These are phyloP conservation scores for Magnaporthiopsis rhizophila DNA, from an alignment of 2,329 filamentous ascomycete species.

Conservation along the genomic window DNA sequence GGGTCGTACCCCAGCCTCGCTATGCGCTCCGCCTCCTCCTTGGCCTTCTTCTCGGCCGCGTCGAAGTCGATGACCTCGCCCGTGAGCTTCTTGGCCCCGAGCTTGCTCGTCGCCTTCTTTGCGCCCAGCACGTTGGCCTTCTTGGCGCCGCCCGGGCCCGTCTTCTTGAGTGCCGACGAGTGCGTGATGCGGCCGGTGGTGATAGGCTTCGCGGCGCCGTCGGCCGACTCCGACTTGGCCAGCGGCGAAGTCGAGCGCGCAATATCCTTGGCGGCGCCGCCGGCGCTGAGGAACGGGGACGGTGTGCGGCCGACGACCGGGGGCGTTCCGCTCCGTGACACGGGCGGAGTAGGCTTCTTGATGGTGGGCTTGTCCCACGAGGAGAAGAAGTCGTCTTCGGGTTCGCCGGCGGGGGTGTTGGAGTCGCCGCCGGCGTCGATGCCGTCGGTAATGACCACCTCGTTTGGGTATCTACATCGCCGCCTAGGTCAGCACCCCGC, in stretches of 20 bases:
- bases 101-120: slow-evolving; percentile 71
- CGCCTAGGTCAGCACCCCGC: slow-evolving; percentile 13
- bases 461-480: slow-evolving; percentile 61
- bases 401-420: slow-evolving; percentile 72
- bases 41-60: slow-evolving; percentile 92
- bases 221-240: slow-evolving; percentile 48
- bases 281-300: slow-evolving; percentile 83
- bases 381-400: slow-evolving; percentile 92
- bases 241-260: slow-evolving; percentile 81
- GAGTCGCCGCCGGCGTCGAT: slow-evolving; percentile 52
- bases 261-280: slow-evolving; percentile 61
- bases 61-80: slow-evolving; percentile 87
- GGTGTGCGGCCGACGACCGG: slow-evolving; percentile 70
- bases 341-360: slow-evolving; percentile 89
- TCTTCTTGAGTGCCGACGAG: slow-evolving; percentile 77
- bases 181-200: slow-evolving; percentile 62
- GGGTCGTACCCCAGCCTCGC: slow-evolving; percentile 94
- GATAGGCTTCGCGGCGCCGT: slow-evolving; percentile 46
- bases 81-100: slow-evolving; percentile 87
- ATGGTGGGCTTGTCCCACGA: slow-evolving; percentile 98
- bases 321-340: slow-evolving; percentile 83
- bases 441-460: slow-evolving; percentile 77
- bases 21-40: slow-evolving; percentile 93
- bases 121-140: slow-evolving; percentile 81
- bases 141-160: slow-evolving; percentile 55